Evolutionary conservation across 352 stramenopile genomes (phyloP).

Genomic region (Pythium plurisporium): DNA sequence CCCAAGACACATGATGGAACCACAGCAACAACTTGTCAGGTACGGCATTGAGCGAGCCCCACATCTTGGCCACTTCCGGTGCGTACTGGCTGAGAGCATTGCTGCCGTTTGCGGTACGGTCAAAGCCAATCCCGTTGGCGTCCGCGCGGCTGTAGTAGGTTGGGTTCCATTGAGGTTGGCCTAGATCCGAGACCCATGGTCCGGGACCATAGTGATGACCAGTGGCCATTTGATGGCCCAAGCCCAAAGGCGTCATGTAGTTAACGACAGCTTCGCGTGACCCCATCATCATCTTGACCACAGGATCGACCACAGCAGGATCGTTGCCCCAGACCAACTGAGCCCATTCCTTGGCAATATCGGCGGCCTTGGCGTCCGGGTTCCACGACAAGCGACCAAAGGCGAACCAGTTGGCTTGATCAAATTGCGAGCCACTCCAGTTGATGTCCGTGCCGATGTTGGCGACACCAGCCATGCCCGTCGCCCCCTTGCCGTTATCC

Average conservation of each 20-base stretch:
- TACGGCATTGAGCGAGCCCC: neutral
- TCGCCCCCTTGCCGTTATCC: neutral
- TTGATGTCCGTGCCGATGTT: neutral
- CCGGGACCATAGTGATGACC: neutral
- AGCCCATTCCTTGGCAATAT: neutral
- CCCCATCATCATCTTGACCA: neutral
- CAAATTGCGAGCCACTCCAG: neutral
- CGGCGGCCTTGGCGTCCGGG: neutral
- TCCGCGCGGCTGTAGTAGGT: neutral
- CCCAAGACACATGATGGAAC: neutral
- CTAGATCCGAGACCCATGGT: neutral
- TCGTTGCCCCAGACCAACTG: neutral
- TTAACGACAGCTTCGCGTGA: neutral
- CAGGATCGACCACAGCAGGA: neutral
- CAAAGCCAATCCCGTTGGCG: neutral
- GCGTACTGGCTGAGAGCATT: neutral
- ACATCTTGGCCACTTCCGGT: neutral
- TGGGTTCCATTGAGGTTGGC: neutral
- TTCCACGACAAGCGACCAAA: neutral
- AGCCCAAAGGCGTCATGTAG: neutral
- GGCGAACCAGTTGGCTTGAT: neutral
- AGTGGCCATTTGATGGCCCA: neutral
- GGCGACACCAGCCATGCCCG: neutral
- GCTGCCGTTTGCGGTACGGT: neutral
- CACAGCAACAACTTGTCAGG: neutral